Evolutionary conservation across 371 early-diverging fungal genomes (phyloP).

Genomic region (Rhizopus delemar): DNA sequence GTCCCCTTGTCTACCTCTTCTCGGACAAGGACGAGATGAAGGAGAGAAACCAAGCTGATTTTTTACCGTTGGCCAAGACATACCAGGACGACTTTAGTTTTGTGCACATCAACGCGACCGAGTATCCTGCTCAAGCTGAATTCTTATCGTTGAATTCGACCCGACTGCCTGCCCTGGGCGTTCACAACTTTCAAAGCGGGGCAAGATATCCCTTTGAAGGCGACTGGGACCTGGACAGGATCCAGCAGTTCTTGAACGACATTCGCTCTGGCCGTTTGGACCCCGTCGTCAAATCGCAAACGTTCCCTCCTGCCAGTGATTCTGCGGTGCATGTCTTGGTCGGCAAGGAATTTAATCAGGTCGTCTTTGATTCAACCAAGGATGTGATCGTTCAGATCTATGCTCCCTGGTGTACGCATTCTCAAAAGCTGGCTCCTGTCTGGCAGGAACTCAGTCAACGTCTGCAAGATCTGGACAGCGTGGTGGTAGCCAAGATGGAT

Average conservation of each 20-base stretch:
- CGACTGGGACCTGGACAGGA: slow-evolving; percentile 42
- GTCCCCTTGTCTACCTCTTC: slow-evolving; percentile 87
- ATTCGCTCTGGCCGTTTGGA: slow-evolving; percentile 61
- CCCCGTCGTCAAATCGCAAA: slow-evolving; percentile 76
- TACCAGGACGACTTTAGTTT: slow-evolving; percentile 73
- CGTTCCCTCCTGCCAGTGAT: slow-evolving; percentile 60
- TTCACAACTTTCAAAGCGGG: slow-evolving; percentile 65
- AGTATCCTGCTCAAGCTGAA: slow-evolving; percentile 78
- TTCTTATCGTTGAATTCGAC: slow-evolving; percentile 67
- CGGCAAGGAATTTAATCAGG: slow-evolving; percentile 65
- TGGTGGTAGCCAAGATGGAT: slow-evolving; percentile 90
- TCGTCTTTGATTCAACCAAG: slow-evolving; percentile 77
- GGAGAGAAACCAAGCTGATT: slow-evolving; percentile 38
- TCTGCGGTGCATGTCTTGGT: slow-evolving; percentile 81
- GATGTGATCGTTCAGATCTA: slow-evolving; percentile 72
- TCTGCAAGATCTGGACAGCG: slow-evolving; percentile 46
- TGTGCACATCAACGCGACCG: slow-evolving; percentile 79
- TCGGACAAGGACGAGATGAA: slow-evolving; percentile 60
- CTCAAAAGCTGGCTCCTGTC: slow-evolving; percentile 73
- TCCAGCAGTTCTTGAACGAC: slow-evolving; percentile 58
- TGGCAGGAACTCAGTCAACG: slow-evolving; percentile 67
- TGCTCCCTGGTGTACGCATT: slow-evolving; percentile 89
- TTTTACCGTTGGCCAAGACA: slow-evolving; percentile 71
- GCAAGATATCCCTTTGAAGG: slow-evolving; percentile 72
- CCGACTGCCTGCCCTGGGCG: slow-evolving; percentile 84